Evolutionary conservation across 257 asterid genomes (phyloP), one percentile per base, ranked within the genome.

Genomic region (Rehmannia glutinosa): DNA sequence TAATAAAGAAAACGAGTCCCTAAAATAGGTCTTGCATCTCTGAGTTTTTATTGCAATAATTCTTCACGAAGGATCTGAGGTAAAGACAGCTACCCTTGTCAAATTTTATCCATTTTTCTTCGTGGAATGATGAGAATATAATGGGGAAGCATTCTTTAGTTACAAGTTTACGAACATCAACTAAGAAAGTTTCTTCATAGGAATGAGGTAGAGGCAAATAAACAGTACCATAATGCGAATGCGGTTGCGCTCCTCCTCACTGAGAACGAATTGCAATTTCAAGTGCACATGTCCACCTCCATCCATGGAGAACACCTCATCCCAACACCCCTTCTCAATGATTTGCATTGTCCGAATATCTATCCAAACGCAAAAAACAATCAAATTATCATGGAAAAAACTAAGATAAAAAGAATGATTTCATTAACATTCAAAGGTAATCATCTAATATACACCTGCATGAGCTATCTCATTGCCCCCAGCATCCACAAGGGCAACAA

Each of bases 261-360:
- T 93, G 74, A 93, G 92, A 78, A 75, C 19, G 60, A 93, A 88
- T 28, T 72, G 87, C 75, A 90, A 62, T 79, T 90, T 87, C 96
- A 93, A 73, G 78, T 85, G 99, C 64, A 86, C 95, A 36, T 78
- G 74, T 6, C 95, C 92, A 55, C 92, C 82, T 59, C 88, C 92
- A 65, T 79, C 82, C 50, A 93, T 73, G 47, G 82, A 74, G 69
- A 88, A 88, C 67, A 74, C 80, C 35, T 90, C 96, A 56, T 93
- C 94, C 97, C 97, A 90, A 51, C 36, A 73, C n/a, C 87, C 96
- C 84, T 88, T 93, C 89, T 93, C 91, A 21, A 93, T 88, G 63
- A 93, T 81, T 4, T 81, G 80, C 80, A 84, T 74, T 20, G 90
- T 80, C 83, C 82, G 64, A 70, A 93, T 80, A 70, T 84, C 97